Percentiles rank a stretch among this genome's conserved stretches.
Evolutionary conservation across 306 rosid species (phyloP).

Genomic region (Canavalia ensiformis): DNA sequence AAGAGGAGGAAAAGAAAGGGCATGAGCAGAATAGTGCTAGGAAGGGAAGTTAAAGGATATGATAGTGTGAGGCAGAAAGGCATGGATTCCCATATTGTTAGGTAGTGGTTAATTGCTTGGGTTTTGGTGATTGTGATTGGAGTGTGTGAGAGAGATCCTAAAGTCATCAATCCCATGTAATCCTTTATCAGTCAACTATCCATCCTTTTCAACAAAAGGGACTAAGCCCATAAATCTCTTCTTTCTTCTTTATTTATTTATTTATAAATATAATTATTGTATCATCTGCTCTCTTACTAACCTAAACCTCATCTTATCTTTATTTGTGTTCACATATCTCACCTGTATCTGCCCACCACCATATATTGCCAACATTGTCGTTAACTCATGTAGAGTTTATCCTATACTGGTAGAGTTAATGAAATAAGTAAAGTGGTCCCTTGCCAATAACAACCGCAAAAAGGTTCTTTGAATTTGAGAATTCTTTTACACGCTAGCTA

Average conservation of each 20-base stretch:
- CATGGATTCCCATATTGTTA: slow-evolving; percentile 52
- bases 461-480: slow-evolving; percentile 19
- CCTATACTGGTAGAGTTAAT: not conserved
- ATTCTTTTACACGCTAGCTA: not conserved
- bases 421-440: slow-evolving; percentile 25
- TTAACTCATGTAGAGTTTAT: not conserved
- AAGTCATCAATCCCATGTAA: slow-evolving; percentile 30
- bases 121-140: slow-evolving; percentile 34
- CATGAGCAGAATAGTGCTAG: not conserved
- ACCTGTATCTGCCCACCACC: slow-evolving; percentile 49
- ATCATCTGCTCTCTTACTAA: slow-evolving; percentile 1
- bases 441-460: not conserved
- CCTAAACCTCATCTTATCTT: slow-evolving; percentile 39
- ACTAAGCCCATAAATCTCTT: not conserved
- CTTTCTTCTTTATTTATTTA: not conserved
- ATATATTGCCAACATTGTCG: slow-evolving; percentile 47
- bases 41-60: not conserved
- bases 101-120: slow-evolving; percentile 62
- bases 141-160: slow-evolving; percentile 46
- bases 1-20: not conserved
- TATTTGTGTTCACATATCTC: slow-evolving; percentile 44
- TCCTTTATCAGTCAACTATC: slow-evolving; percentile 50
- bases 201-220: slow-evolving; percentile 44
- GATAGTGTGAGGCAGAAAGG: slow-evolving; percentile 45
- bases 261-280: not conserved